phyloP scores from a whole-genome alignment of 1,139 yeast species.

The Magnusiomyces magnusii region DNA sequence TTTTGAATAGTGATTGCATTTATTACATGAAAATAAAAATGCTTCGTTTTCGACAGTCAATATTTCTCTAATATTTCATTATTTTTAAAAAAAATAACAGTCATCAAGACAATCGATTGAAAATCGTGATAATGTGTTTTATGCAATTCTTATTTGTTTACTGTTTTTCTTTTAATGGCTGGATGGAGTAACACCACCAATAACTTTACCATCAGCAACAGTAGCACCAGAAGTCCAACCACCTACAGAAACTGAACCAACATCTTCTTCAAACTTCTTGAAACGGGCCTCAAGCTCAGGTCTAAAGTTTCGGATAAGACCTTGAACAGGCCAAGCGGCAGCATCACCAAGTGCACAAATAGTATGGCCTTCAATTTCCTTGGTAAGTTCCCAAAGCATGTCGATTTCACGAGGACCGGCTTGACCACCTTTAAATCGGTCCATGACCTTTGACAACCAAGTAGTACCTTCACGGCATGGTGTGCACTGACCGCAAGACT shows the following conservation, averaged over 20 bases:
- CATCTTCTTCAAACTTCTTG: conserved; percentile 40
- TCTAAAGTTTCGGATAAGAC: conserved; percentile 72
- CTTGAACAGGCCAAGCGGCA: conserved; percentile 91
- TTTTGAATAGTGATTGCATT: no score
- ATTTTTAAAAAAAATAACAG: no score
- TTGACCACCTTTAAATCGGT: conserved; percentile 68
- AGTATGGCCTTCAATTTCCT: conserved; percentile 84
- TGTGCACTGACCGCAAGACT: conserved; percentile 90
- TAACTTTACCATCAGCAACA: conserved; percentile 57
- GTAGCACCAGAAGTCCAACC: conserved; percentile 69
- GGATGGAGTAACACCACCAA: conserved; percentile 46
- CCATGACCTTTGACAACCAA: conserved; percentile 77
- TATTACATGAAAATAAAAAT: no score
- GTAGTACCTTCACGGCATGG: conserved; percentile 95
- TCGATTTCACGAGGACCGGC: conserved; percentile 75
- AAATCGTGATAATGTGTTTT: no score
- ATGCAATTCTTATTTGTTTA: no score
- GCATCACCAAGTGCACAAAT: conserved; percentile 91
- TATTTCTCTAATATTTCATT: no score
- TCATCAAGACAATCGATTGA: no score
- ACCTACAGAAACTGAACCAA: conserved; percentile 50
- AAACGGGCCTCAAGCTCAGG: conserved; percentile 74
- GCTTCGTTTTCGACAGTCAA: no score
- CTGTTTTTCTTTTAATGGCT: no score
- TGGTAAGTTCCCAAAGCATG: conserved; percentile 70